A percentile compares a stretch with the other conserved stretches of the same genome.
These are phyloP conservation scores for Aspergillus tamarii DNA, from an alignment of 2,329 filamentous ascomycete genomes.

Conservation along the genomic window DNA sequence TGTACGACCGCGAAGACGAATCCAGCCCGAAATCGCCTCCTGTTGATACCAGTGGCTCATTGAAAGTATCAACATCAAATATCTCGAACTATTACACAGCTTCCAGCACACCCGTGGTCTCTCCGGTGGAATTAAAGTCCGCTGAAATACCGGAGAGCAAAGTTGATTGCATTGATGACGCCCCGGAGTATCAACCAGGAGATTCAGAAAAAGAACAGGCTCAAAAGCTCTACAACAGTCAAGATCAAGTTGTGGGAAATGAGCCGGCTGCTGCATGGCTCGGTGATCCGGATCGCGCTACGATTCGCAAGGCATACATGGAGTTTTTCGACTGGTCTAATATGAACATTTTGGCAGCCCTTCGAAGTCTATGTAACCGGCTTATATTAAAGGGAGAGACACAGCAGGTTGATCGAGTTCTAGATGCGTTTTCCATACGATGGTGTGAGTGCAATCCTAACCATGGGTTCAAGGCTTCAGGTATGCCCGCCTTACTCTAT, in stretches of 20 bases:
- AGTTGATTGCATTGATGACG: constrained; percentile 21
- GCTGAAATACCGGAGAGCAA: constrained; percentile 22
- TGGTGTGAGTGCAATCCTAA: constrained; percentile 94
- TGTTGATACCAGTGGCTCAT: constrained; percentile 33
- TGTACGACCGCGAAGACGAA: constrained; percentile 29
- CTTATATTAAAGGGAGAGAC: constrained; percentile 87
- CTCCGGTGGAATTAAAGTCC: constrained; percentile 32
- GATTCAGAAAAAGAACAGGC: constrained; percentile 77
- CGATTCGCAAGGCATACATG: constrained; percentile 79
- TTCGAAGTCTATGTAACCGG: constrained; percentile 79
- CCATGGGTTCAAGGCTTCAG: constrained; percentile 87
- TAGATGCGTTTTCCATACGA: constrained; percentile 83
- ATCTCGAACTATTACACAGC: constrained; percentile 50
- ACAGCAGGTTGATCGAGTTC: constrained; percentile 92
- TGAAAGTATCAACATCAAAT: constrained; percentile 41
- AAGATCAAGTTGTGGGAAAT: constrained; percentile 76
- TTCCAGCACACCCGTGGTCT: constrained; percentile 44
- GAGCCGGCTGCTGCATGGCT: constrained; percentile 85
- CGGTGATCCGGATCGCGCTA: constrained; percentile 62
- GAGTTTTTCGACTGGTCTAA: constrained; percentile 84
- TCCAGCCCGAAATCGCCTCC: constrained; percentile 26
- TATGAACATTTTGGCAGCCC: constrained; percentile 75
- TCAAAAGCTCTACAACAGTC: constrained; percentile 77
- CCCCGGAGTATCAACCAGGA: constrained; percentile 41
- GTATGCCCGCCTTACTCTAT: constrained; percentile 53